These are phyloP conservation scores for Vigna unguiculata DNA, from an alignment of 306 rosid genomes.

Conservation along the genomic window DNA sequence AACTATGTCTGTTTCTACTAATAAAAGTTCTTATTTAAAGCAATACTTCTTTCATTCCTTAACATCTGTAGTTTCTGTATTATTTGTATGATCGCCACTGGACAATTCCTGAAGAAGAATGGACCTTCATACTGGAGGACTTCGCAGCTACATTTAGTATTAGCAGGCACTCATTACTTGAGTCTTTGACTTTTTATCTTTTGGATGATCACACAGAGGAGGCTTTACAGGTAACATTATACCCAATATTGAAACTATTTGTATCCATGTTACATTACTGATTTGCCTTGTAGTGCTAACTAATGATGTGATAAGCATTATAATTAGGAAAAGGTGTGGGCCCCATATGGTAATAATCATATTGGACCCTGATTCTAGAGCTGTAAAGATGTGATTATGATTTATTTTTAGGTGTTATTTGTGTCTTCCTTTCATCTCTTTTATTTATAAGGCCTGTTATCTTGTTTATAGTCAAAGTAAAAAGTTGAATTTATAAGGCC, in stretches of 20 bases:
- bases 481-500: not conserved
- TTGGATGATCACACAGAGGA: constrained; percentile 86
- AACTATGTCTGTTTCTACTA: constrained; percentile 30
- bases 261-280: constrained; percentile 17
- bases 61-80: constrained; percentile 79
- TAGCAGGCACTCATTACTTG: constrained; percentile 78
- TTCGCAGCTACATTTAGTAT: constrained; percentile 83
- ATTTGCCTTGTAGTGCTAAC: constrained; percentile 17
- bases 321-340: constrained; percentile 30
- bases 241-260: constrained; percentile 38
- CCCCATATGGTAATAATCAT: constrained; percentile 11
- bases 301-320: constrained; percentile 4
- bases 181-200: constrained; percentile 82
- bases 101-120: constrained; percentile 80
- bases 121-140: constrained; percentile 84
- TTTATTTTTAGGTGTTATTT: constrained; percentile 11
- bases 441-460: not conserved
- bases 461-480: constrained; percentile 4
- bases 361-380: constrained; percentile 22
- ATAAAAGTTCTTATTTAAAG: constrained; percentile 31
- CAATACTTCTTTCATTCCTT: constrained; percentile 53
- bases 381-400: constrained; percentile 6
- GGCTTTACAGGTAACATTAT: constrained; percentile 76
- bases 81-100: constrained; percentile 94
- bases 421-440: not conserved